These are phyloP conservation scores for Amanita jacksonii DNA, from an alignment of 768 basidiomycete species.

Conservation along the genomic window DNA sequence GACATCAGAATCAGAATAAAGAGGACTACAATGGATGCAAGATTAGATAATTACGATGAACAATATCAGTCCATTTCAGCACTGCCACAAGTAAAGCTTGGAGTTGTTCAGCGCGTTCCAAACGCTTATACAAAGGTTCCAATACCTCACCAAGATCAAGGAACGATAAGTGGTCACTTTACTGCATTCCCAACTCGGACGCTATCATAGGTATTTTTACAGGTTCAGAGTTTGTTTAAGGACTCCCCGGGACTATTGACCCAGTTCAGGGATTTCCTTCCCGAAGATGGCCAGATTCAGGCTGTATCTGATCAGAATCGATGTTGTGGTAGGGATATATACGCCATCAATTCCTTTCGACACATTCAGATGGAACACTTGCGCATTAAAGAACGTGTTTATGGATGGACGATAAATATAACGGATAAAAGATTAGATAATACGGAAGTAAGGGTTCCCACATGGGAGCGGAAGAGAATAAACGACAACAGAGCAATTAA, in stretches of 20 bases:
- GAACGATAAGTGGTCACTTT: conserved; percentile 77
- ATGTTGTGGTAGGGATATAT: too few relatives aligned
- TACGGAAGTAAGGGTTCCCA: background rate
- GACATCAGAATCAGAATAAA: too few relatives aligned
- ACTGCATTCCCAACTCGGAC: too few relatives aligned
- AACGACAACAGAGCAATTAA: too few relatives aligned
- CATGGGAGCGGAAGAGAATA: too few relatives aligned
- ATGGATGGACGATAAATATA: too few relatives aligned
- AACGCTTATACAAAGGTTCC: conserved; percentile 89
- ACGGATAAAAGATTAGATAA: conserved; percentile 2
- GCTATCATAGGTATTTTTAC: conserved; percentile 72
- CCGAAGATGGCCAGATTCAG: conserved; percentile 49
- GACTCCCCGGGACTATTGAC: conserved; percentile 70
- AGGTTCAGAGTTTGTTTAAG: conserved; percentile 75
- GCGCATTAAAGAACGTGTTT: too few relatives aligned
- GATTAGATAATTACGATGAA: conserved; percentile 66
- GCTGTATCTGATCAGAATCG: conserved; percentile 27
- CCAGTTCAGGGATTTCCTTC: conserved; percentile 78
- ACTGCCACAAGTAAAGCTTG: conserved; percentile 98
- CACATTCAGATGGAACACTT: too few relatives aligned
- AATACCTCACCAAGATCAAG: conserved; percentile 98
- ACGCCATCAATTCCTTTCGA: too few relatives aligned
- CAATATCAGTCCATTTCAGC: conserved; percentile 71
- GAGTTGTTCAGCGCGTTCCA: conserved; percentile 92
- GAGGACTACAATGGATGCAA: too few relatives aligned